Evolutionary conservation across 352 stramenopile genomes (phyloP), one percentile per base, ranked within the genome.

Genomic region (Nothophytophthora sp.): DNA sequence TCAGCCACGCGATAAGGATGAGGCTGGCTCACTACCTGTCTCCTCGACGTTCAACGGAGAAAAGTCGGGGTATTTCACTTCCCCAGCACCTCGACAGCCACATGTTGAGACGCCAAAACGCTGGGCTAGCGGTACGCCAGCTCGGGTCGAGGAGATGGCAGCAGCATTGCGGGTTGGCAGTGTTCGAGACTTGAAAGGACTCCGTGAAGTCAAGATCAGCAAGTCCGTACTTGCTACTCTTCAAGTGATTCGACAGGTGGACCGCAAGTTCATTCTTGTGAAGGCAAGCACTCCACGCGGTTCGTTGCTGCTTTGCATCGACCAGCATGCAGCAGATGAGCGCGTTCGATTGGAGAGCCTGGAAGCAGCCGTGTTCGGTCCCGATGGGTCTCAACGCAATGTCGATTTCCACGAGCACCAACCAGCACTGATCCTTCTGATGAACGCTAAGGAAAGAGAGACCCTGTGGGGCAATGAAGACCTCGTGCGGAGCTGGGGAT

Each of bases 271-370:
- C 60, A 95, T 98, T 42, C 73, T 97, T 10, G 85, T 84, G 34
- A 67, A 67, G 53, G 67, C 67, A 11, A 48, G 46, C 16, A 67
- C 60, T 18, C 16, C 29, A 22, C 15, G 22, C 41, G 60, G 57
- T 2, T 68, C 48, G 10, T 36, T 93, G 24, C 41, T 92, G 4
- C 33, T 95, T 35, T 95, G 85, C 16, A 88, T 98, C 18, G 91
- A 98, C 22, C 91, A 98, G 49, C 91, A 98, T 46, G 91, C 91
- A 27, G 91, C 88, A 20, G 89, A 98, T 40, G 91, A 98, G 40
- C 76, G 91, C 4, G 68, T 98, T 5, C 73, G 73, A 5, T 64
- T 98, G 6, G 91, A 98, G 50, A 74, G 77, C 5, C 53, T 98
- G 2, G 91, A 98, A 39, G 44, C 61, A 0, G 53, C 75, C 15